These are phyloP conservation scores for Fusarium compactum DNA, from an alignment of 2,329 filamentous ascomycete species.

Conservation along the genomic window DNA sequence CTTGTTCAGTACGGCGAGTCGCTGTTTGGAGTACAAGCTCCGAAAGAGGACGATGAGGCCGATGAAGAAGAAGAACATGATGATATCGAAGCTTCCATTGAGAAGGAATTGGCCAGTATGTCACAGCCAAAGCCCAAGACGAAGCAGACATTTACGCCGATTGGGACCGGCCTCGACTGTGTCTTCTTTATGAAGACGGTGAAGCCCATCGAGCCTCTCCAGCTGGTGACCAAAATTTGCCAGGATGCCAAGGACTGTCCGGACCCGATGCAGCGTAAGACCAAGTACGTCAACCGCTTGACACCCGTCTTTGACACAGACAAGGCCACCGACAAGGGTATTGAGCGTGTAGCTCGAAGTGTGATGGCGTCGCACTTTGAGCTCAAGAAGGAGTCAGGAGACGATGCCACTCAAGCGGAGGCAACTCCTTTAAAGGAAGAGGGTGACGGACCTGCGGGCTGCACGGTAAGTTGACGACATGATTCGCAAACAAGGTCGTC, in stretches of 20 bases:
- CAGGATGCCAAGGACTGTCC: constrained; percentile 62
- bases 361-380: constrained; percentile 75
- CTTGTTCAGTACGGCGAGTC: constrained; percentile 71
- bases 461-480: constrained; percentile 57
- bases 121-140: constrained; percentile 55
- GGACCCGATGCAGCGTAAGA: constrained; percentile 59
- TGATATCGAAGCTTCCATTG: constrained; percentile 81
- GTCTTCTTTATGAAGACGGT: constrained; percentile 71
- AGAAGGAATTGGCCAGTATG: constrained; percentile 75
- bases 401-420: constrained; percentile 27
- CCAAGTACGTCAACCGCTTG: constrained; percentile 69
- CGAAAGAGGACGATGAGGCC: constrained; percentile 49
- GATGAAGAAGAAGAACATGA: constrained; percentile 56
- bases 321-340: constrained; percentile 76
- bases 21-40: constrained; percentile 64
- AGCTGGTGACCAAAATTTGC: constrained; percentile 67
- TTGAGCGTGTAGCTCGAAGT: constrained; percentile 72
- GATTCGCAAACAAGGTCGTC: constrained; percentile 12
- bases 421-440: constrained; percentile 27
- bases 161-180: constrained; percentile 70
- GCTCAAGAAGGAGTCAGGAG: constrained; percentile 51
- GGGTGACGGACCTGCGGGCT: constrained; percentile 41
- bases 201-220: constrained; percentile 66
- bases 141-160: constrained; percentile 63
- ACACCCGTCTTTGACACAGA: constrained; percentile 66